Conservation (phyloP, 176 grass and related monocot genomes). For the Oryza meridionalis region DNA sequence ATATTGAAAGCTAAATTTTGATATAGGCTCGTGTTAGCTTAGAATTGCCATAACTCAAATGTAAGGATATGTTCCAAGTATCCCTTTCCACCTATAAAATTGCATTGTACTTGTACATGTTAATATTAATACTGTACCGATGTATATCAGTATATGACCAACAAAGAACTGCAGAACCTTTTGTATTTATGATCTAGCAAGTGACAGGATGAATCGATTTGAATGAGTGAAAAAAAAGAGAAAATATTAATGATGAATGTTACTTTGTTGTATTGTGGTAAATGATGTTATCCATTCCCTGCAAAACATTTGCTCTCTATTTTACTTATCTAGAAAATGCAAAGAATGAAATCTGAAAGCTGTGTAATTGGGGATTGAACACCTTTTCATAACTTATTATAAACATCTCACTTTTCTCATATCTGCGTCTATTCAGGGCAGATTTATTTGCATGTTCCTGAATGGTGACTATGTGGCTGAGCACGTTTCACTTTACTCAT, state of each 20-base stretch:
- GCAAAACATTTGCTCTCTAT: background rate
- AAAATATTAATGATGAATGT: background rate
- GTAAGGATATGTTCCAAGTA: background rate
- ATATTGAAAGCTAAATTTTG: background rate
- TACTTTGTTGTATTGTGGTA: background rate
- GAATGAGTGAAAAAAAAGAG: background rate
- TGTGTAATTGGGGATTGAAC: background rate
- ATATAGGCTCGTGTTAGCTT: background rate
- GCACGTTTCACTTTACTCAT: background rate
- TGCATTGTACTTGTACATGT: background rate
- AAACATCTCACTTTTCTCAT: background rate
- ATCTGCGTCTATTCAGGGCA: background rate
- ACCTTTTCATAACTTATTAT: background rate
- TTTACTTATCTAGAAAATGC: background rate
- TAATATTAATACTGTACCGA: background rate
- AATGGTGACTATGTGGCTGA: background rate
- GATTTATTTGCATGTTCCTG: background rate
- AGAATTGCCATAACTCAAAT: background rate
- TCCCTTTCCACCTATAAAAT: background rate
- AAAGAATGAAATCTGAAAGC: background rate
- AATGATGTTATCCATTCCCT: background rate
- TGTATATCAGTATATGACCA: background rate
- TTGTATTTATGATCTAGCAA: background rate
- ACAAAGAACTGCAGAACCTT: background rate
- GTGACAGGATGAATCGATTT: background rate